Evolutionary conservation across 2,329 filamentous ascomycete genomes (phyloP).

Genomic region (Aureobasidium uvarum): DNA sequence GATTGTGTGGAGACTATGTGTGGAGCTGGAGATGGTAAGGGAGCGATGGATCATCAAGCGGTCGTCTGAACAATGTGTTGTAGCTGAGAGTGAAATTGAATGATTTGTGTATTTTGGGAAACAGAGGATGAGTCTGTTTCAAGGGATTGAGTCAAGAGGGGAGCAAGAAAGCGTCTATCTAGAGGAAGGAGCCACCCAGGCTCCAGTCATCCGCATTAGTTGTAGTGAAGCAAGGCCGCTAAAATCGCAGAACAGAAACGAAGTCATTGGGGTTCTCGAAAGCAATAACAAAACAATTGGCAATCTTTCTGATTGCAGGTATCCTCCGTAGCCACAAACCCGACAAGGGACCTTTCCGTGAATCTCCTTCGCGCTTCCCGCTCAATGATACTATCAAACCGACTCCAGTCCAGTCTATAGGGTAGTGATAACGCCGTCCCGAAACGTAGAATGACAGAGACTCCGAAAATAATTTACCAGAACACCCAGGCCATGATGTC

Average conservation of each 20-base stretch:
- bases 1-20: constrained; percentile 3
- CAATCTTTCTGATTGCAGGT: constrained; percentile 22
- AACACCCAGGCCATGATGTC: constrained; percentile 22
- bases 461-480: constrained; percentile 12
- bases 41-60: background rate
- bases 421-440: constrained; percentile 22
- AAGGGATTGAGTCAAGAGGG: background rate
- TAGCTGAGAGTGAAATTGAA: background rate
- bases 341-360: background rate
- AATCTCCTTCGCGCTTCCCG: constrained; percentile 7
- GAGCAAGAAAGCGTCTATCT: constrained; percentile 25
- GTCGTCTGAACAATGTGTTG: background rate
- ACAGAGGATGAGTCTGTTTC: constrained; percentile 21
- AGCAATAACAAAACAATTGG: constrained; percentile 18
- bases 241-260: constrained; percentile 22
- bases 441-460: constrained; percentile 15
- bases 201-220: constrained; percentile 17
- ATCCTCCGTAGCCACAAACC: constrained; percentile 12
- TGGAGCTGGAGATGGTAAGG: constrained; percentile 5
- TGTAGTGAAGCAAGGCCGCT: constrained; percentile 10
- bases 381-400: constrained; percentile 13
- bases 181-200: constrained; percentile 13
- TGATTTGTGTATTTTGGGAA: constrained; percentile 1
- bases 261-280: constrained; percentile 21
- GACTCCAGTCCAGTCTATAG: constrained; percentile 27